A percentile compares a stretch with the other conserved stretches of the same genome.
These are phyloP conservation scores for Calonectria leucothoes DNA, from an alignment of 2,329 filamentous ascomycete genomes.

Conservation along the genomic window DNA sequence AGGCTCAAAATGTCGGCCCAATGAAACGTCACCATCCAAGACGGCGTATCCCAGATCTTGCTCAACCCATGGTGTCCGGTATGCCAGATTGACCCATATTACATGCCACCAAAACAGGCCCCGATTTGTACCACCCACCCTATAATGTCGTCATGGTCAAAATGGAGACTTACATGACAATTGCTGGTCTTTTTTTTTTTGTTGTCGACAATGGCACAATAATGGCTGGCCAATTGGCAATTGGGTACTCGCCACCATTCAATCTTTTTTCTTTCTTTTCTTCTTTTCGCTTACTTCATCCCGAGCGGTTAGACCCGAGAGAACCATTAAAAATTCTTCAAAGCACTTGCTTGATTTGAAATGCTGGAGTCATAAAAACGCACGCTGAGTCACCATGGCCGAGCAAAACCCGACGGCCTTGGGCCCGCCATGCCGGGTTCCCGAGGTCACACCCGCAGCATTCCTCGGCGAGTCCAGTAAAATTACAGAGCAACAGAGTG, in stretches of 20 bases:
- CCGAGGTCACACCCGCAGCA: not conserved
- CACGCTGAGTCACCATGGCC: not conserved
- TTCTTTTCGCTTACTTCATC: not conserved
- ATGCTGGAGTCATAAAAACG: not conserved
- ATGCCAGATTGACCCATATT: not conserved
- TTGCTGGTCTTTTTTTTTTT: too few relatives aligned
- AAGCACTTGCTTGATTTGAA: not conserved
- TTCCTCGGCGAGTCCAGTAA: not conserved
- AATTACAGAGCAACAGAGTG: not conserved
- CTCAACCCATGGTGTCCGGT: not conserved
- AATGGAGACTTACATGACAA: not conserved
- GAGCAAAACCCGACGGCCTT: slow-evolving; percentile 14
- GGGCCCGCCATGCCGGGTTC: slow-evolving; percentile 19
- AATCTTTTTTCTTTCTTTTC: not conserved
- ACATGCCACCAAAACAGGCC: not conserved
- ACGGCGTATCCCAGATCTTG: not conserved
- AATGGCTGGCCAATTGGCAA: not conserved
- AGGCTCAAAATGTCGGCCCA: not conserved
- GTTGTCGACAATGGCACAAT: not conserved
- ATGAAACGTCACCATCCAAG: not conserved
- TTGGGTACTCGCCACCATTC: not conserved
- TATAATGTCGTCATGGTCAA: not conserved
- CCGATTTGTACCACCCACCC: not conserved
- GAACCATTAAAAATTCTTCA: too few relatives aligned
- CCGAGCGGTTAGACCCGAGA: not conserved